These are phyloP conservation scores for Phytophthora pinifolia DNA, from an alignment of 352 stramenopile genomes.

Conservation along the genomic window DNA sequence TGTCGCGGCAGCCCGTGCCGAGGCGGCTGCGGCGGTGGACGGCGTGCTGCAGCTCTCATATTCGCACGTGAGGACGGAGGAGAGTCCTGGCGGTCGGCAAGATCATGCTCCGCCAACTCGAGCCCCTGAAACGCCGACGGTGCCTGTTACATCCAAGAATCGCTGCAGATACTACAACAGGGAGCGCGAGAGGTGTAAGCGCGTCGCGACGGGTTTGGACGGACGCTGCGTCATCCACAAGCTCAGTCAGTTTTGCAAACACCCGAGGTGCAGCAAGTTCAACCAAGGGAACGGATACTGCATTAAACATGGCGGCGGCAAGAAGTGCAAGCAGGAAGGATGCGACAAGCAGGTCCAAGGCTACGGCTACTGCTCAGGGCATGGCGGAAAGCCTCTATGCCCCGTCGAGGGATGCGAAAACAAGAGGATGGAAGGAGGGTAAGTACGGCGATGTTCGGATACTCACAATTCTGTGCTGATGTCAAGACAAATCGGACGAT, in stretches of 20 bases:
- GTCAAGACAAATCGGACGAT: not conserved
- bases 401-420: constrained; percentile 75
- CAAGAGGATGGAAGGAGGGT: constrained; percentile 84
- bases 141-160: constrained; percentile 33
- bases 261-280: constrained; percentile 80
- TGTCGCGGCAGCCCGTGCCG: constrained; percentile 18
- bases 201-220: constrained; percentile 67
- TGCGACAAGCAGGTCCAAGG: constrained; percentile 85
- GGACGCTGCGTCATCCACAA: constrained; percentile 81
- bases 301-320: constrained; percentile 84
- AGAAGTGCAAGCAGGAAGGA: constrained; percentile 79
- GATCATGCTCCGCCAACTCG: constrained; percentile 17
- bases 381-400: constrained; percentile 81
- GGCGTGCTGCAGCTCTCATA: constrained; percentile 30
- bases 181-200: constrained; percentile 63
- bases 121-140: constrained; percentile 10
- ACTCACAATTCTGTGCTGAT: not conserved
- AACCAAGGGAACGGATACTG: constrained; percentile 86
- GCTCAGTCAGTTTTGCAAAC: constrained; percentile 82
- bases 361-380: constrained; percentile 83
- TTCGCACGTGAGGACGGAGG: constrained; percentile 9
- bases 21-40: constrained; percentile 18
- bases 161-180: constrained; percentile 77
- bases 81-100: constrained; percentile 4
- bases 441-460: constrained; percentile 8